Percentiles rank a stretch among this genome's conserved stretches.
These are phyloP conservation scores for Cadophora sp. DNA, from an alignment of 2,329 filamentous ascomycete species.

Conservation along the genomic window DNA sequence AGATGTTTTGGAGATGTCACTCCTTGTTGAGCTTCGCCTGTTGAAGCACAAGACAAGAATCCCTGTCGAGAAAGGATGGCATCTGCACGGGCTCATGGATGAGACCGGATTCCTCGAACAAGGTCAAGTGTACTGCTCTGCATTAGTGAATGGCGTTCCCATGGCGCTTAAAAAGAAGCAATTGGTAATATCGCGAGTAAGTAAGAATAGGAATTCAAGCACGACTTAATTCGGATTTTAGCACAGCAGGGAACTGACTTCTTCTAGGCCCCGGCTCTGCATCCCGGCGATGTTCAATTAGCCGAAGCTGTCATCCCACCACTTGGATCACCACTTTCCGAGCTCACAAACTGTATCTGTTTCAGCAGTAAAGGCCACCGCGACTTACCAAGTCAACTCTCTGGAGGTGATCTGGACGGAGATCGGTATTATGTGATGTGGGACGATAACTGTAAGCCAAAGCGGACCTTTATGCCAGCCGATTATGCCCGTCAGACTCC, in stretches of 20 bases:
- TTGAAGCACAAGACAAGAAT: conserved; percentile 84
- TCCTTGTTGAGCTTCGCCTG: conserved; percentile 73
- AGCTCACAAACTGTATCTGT: conserved; percentile 75
- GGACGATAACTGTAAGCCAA: conserved; percentile 60
- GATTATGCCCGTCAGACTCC: conserved; percentile 70
- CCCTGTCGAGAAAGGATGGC: conserved; percentile 72
- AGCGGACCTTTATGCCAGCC: conserved; percentile 60
- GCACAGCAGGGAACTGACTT: background rate
- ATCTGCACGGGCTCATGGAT: conserved; percentile 84
- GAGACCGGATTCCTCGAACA: conserved; percentile 74
- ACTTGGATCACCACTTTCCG: conserved; percentile 61
- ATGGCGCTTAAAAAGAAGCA: conserved; percentile 33
- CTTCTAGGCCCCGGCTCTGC: conserved; percentile 71
- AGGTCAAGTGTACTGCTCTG: conserved; percentile 71
- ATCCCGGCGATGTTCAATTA: conserved; percentile 80
- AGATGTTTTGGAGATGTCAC: conserved; percentile 71
- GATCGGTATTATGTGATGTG: conserved; percentile 84
- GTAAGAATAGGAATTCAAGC: background rate
- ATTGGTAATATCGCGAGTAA: conserved; percentile 65
- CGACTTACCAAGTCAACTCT: conserved; percentile 79
- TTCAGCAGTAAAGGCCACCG: conserved; percentile 75
- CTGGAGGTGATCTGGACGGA: conserved; percentile 84
- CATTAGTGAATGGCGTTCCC: conserved; percentile 49
- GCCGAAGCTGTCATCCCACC: conserved; percentile 68
- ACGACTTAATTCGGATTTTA: background rate